Conservation (phyloP, 768 basidiomycete species). For the Coprinopsis sp. region DNA sequence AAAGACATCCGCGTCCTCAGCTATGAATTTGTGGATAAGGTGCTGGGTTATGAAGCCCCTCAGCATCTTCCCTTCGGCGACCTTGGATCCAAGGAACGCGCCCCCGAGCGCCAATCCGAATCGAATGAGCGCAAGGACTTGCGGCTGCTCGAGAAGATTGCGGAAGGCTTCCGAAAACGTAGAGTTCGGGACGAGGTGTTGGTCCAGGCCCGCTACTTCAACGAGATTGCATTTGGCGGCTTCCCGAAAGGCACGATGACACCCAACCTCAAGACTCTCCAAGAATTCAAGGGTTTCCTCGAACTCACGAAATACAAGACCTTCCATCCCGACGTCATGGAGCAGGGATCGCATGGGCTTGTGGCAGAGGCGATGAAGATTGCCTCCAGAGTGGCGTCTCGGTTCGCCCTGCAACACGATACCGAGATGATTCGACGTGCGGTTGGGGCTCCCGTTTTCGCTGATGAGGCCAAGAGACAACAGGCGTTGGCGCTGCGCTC, state of each 20-base stretch:
- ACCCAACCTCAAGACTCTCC: not conserved
- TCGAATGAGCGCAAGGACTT: not conserved
- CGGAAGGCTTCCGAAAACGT: not conserved
- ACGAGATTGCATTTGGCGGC: not conserved
- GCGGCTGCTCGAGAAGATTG: not conserved
- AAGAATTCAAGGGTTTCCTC: constrained; percentile 44
- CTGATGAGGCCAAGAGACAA: constrained; percentile 30
- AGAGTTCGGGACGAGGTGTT: not conserved
- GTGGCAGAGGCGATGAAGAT: constrained; percentile 82
- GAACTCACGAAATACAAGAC: constrained; percentile 42
- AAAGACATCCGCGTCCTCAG: constrained; percentile 58
- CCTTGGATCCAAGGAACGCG: constrained; percentile 4
- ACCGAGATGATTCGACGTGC: constrained; percentile 64
- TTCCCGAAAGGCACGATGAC: constrained; percentile 8
- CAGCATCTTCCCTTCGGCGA: constrained; percentile 41
- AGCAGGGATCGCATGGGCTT: constrained; percentile 44
- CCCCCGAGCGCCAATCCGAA: not conserved
- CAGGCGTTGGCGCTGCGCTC: constrained; percentile 43
- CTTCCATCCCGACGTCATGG: constrained; percentile 13
- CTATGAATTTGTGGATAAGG: constrained; percentile 65
- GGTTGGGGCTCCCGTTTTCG: constrained; percentile 26
- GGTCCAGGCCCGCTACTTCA: not conserved
- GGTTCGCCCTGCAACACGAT: constrained; percentile 54
- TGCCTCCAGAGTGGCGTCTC: constrained; percentile 71
- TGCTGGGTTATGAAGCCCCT: constrained; percentile 28